Evolutionary conservation across 345 rosid species (phyloP).

Genomic region (Eucalyptus leucophloia): DNA sequence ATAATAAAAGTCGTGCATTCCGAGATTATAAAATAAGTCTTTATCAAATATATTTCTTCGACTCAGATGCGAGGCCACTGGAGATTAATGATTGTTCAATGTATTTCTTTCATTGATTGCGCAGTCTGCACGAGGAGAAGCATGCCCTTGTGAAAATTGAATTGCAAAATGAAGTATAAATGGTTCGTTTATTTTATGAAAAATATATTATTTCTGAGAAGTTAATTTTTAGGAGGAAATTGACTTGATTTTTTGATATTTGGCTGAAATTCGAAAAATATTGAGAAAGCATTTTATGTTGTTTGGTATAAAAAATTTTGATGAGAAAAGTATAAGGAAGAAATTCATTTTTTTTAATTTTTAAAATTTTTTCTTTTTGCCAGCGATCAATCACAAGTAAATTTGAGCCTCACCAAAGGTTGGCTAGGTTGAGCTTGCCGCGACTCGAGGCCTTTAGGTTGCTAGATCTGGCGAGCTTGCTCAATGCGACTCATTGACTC

Average conservation of each 20-base stretch:
- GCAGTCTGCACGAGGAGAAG: not conserved
- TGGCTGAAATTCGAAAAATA: no score
- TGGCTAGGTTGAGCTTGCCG: not conserved
- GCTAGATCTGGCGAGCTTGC: rapidly evolving
- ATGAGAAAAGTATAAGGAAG: no score
- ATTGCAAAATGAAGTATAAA: not conserved
- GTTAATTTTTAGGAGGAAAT: no score
- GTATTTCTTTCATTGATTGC: not conserved
- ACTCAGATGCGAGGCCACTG: not conserved
- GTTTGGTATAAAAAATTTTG: no score
- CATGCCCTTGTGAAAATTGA: not conserved
- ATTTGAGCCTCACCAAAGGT: rapidly evolving
- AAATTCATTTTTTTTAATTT: no score
- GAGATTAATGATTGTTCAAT: not conserved
- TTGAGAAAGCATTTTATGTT: rapidly evolving
- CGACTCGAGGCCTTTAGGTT: rapidly evolving
- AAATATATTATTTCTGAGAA: no score
- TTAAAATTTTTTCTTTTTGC: no score
- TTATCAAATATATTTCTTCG: not conserved
- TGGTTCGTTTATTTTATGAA: rapidly evolving
- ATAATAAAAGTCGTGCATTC: not conserved
- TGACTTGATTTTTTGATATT: rapidly evolving
- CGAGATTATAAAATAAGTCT: not conserved
- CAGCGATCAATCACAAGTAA: rapidly evolving
- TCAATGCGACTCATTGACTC: rapidly evolving